Percentiles rank a stretch among this genome's conserved stretches.
Evolutionary conservation across 495 filamentous ascomycete species (phyloP).

Genomic region (Xylaria telfairii): DNA sequence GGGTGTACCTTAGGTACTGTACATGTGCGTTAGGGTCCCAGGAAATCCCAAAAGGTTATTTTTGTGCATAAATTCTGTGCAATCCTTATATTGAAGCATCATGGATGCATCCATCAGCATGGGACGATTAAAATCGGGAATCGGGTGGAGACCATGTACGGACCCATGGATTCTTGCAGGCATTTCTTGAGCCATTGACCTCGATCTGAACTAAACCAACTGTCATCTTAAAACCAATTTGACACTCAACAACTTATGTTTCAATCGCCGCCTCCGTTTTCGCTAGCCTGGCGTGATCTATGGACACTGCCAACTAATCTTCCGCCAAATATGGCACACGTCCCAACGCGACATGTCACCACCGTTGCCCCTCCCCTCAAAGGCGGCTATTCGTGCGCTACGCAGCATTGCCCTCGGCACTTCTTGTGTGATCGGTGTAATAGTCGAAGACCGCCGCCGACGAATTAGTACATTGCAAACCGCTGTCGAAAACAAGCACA

Average conservation of each 20-base stretch:
- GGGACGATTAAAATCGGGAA: not conserved
- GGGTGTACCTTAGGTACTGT: too few relatives aligned
- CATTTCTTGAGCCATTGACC: not conserved
- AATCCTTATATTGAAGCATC: not conserved
- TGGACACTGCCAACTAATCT: not conserved
- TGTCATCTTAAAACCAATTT: not conserved
- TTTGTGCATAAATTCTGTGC: not conserved
- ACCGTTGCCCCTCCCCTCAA: conserved; percentile 58
- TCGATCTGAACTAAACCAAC: too few relatives aligned
- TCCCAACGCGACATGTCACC: conserved; percentile 43
- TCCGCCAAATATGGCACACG: conserved; percentile 29
- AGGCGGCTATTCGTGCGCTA: conserved; percentile 59
- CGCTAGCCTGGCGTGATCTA: not conserved
- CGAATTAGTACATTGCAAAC: conserved; percentile 52
- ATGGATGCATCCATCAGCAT: too few relatives aligned
- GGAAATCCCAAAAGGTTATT: not conserved
- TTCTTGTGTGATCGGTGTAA: conserved; percentile 57
- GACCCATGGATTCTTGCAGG: not conserved
- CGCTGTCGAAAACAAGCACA: conserved; percentile 54
- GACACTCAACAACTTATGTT: not conserved
- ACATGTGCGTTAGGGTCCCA: too few relatives aligned
- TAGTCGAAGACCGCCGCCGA: conserved; percentile 61
- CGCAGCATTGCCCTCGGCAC: conserved; percentile 59
- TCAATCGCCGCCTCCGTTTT: too few relatives aligned
- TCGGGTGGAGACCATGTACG: too few relatives aligned